Base-by-base conservation (phyloP, 2,329 filamentous ascomycete species). In the Penicillium concentricum region DNA sequence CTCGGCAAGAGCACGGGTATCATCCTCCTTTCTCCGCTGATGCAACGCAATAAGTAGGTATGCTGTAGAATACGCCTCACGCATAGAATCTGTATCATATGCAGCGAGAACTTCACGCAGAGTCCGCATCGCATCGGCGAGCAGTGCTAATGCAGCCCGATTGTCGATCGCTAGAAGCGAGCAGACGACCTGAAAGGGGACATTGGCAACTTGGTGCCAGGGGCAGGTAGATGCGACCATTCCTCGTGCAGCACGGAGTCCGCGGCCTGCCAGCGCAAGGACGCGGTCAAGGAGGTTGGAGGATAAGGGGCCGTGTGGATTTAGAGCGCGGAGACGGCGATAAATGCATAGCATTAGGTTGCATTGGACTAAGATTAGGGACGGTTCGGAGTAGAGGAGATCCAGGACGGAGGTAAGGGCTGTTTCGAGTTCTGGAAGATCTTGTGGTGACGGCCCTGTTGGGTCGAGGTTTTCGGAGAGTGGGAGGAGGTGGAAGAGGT, bases 161-260 rank as follows among this genome's bases (percentile, higher is more conserved):
- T 75, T 83, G 49, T 86, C 83, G 47, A 85, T 82, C 0, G 81
- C 81, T 2, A 86, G 72, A 5, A 85, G 69, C 0, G 82, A 75
- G 57, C 83, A 85, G 30, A 85, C 76, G 0, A 83, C 78, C 51
- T 85, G 83, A 58, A 86, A 86, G 0, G 83, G 83, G 0, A 85
- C 80, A 47, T 86, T 85, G 28, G 81, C 82, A 44, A 83, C 78
- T 56, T 86, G 83, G 61, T 85, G 84, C 83, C 83, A 86, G 0
- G 83, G 82, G 3, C 74, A 73, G 13, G 74, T 72, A 10, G 70
- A 68, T 2, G 75, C 72, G 0, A 81, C 71, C 65, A 84, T 78
- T 6, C 67, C 68, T 6, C 77, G 74, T 0, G 82, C 80, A 0
- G 80, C 79, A 22, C 74, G 71, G 10, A 85, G 75, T 0, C 78